Evolutionary conservation across 257 asterid genomes (phyloP).

Genomic region (Ehretia macrophylla): DNA sequence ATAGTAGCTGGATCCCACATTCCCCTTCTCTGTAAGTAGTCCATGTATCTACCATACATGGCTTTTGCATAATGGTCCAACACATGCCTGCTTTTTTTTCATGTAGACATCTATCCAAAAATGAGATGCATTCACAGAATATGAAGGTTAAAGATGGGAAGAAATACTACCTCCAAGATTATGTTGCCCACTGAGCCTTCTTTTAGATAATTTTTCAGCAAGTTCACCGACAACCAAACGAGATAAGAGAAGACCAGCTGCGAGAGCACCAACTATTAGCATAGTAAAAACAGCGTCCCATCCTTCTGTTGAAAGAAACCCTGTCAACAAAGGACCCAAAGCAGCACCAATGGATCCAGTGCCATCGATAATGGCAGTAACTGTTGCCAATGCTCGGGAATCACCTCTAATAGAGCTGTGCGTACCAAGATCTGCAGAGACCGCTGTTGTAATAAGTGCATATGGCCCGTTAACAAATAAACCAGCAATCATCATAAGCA

Average conservation of each 20-base stretch:
- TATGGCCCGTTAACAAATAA: slow-evolving; percentile 77
- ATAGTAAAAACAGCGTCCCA: slow-evolving; percentile 71
- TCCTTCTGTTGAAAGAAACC: slow-evolving; percentile 63
- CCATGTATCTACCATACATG: too few relatives aligned
- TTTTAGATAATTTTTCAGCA: slow-evolving; percentile 35
- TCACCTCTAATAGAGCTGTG: slow-evolving; percentile 67
- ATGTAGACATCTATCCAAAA: too few relatives aligned
- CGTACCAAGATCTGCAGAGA: slow-evolving; percentile 84
- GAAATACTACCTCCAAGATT: too few relatives aligned
- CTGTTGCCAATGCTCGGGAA: slow-evolving; percentile 84
- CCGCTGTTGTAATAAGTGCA: slow-evolving; percentile 89
- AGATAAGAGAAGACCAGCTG: slow-evolving; percentile 65
- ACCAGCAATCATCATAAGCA: slow-evolving; percentile 76
- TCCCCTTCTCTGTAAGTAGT: too few relatives aligned
- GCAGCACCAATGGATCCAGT: slow-evolving; percentile 94
- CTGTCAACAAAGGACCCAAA: slow-evolving; percentile 78
- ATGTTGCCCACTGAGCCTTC: not conserved
- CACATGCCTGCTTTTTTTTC: too few relatives aligned
- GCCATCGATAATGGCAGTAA: slow-evolving; percentile 90
- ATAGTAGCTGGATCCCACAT: too few relatives aligned
- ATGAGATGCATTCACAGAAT: too few relatives aligned
- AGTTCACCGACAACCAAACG: slow-evolving; percentile 58
- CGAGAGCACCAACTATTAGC: slow-evolving; percentile 61
- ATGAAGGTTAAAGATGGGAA: not conserved
- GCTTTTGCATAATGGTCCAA: too few relatives aligned